Percentiles rank a stretch among this genome's conserved stretches.
Conservation (phyloP, 345 rosid species). For the Citrus trifoliata region DNA sequence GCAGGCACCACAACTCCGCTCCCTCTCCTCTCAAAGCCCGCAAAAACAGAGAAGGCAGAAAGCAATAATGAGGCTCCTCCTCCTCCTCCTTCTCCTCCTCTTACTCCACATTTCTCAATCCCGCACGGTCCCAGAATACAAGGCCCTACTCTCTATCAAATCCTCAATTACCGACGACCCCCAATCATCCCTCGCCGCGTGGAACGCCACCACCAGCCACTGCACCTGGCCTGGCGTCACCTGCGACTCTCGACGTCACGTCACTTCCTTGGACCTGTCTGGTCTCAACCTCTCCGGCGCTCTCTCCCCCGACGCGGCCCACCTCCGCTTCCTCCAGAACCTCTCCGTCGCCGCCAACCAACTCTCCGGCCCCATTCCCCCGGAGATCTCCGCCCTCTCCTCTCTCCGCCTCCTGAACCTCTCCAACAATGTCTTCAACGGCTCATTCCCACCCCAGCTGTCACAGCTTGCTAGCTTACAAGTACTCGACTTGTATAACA, state of each 20-base stretch:
- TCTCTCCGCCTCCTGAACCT: conserved; percentile 65
- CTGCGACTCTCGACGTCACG: conserved; percentile 72
- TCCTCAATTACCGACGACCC: conserved; percentile 62
- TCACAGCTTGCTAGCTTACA: conserved; percentile 55
- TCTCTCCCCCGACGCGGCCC: conserved; percentile 58
- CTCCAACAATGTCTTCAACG: conserved; percentile 76
- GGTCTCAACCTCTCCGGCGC: conserved; percentile 66
- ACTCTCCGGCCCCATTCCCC: conserved; percentile 68
- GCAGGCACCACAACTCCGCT: background rate
- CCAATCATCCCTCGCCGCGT: conserved; percentile 46
- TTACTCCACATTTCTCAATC: conserved; percentile 43
- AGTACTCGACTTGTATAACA: conserved; percentile 87
- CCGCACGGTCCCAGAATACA: conserved; percentile 51
- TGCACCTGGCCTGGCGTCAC: conserved; percentile 68
- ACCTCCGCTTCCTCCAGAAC: conserved; percentile 57
- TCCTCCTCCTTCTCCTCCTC: conserved; percentile 34
- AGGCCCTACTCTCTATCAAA: conserved; percentile 74
- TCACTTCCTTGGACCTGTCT: conserved; percentile 59
- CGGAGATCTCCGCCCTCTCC: conserved; percentile 52
- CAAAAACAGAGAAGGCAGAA: conserved; percentile 3
- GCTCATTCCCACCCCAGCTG: conserved; percentile 61
- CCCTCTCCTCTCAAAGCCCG: conserved; percentile 15
- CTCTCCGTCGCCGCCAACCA: conserved; percentile 56
- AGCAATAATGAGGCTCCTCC: conserved; percentile 41
- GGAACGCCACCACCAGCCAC: conserved; percentile 55